Evolutionary conservation across 768 basidiomycete species (phyloP).

Genomic region (Boletus rubropictus): DNA sequence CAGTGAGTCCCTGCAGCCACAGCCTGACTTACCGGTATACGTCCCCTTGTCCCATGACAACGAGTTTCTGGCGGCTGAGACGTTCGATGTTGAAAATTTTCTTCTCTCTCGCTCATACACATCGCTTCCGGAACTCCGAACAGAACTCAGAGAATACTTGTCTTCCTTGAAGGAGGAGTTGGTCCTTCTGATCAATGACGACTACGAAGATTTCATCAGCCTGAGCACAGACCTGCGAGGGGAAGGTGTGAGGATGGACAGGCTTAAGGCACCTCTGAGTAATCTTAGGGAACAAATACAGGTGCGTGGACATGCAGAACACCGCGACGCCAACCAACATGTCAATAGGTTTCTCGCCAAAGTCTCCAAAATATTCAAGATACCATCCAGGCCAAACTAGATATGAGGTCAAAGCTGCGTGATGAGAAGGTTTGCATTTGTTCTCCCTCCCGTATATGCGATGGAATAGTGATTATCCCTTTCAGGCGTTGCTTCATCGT

Average conservation of each 20-base stretch:
- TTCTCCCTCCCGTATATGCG: neutral
- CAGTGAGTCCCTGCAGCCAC: slow-evolving; percentile 6
- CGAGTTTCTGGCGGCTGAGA: slow-evolving; percentile 57
- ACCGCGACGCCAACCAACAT: neutral
- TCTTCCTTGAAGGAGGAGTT: slow-evolving; percentile 85
- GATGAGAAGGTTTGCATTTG: slow-evolving; percentile 64
- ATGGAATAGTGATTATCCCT: slow-evolving; percentile 2
- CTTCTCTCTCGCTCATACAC: slow-evolving; percentile 81
- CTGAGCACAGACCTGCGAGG: slow-evolving; percentile 88
- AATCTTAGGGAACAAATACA: slow-evolving; percentile 60
- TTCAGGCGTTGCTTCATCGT: slow-evolving; percentile 75
- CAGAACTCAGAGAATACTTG: slow-evolving; percentile 83
- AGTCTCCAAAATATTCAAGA: slow-evolving; percentile 64
- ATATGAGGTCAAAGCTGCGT: slow-evolving; percentile 65
- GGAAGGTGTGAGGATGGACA: slow-evolving; percentile 68
- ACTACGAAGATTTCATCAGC: slow-evolving; percentile 97
- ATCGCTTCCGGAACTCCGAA: slow-evolving; percentile 80
- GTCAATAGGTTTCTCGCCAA: slow-evolving; percentile 46
- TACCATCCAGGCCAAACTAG: slow-evolving; percentile 73
- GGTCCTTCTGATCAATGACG: slow-evolving; percentile 92
- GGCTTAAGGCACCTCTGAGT: slow-evolving; percentile 62
- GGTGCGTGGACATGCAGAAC: slow-evolving; percentile 35
- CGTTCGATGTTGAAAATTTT: slow-evolving; percentile 82
- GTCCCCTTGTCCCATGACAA: slow-evolving; percentile 78
- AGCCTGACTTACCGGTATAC: slow-evolving; percentile 54